Conservation (phyloP, 345 rosid genomes). For the Isatis tinctoria region DNA sequence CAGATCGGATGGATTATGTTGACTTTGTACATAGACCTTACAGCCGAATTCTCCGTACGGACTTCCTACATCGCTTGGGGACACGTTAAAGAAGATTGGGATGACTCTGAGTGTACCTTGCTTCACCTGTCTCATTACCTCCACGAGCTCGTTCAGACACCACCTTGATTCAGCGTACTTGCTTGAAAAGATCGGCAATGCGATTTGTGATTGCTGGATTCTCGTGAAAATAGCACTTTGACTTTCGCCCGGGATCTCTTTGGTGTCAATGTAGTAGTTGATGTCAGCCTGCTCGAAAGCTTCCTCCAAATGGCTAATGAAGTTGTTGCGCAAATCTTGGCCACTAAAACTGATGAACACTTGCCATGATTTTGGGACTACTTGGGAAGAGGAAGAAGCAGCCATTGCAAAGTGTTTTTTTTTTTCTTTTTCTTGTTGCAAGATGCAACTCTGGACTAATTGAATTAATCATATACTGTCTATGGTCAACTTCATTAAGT, state of each 20-base stretch:
- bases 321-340: not conserved
- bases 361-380: not conserved
- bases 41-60: not conserved
- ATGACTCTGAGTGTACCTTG: not conserved
- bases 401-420: not conserved
- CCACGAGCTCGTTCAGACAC: not conserved
- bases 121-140: not conserved
- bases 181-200: not conserved
- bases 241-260: not conserved
- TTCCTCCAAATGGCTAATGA: not conserved
- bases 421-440: not conserved
- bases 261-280: not conserved
- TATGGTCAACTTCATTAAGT: not conserved
- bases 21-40: not conserved
- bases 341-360: conserved; percentile 11
- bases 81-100: not conserved
- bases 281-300: not conserved
- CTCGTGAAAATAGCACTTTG: not conserved
- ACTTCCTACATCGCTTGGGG: not conserved
- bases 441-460: not conserved
- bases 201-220: not conserved
- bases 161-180: not conserved
- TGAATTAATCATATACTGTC: not conserved
- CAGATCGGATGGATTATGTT: not conserved
- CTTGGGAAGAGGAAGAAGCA: not conserved